Conservation (phyloP, 2,329 filamentous ascomycete genomes). For the Neopestalotiopsis sp. region DNA sequence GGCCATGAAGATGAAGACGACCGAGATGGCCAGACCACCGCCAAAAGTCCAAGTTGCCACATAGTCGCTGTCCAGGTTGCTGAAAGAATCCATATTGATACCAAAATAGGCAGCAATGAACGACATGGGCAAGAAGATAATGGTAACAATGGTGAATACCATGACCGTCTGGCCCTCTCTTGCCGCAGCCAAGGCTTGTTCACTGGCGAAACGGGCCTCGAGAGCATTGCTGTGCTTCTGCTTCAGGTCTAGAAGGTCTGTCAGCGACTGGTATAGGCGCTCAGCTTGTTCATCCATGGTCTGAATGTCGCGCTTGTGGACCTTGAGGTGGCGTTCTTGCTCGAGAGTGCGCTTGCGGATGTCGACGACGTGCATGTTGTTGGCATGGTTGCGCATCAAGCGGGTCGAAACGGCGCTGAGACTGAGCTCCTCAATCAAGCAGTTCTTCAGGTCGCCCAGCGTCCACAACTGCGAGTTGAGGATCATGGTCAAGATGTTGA, state of each 20-base stretch:
- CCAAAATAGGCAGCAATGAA: slow-evolving; percentile 45
- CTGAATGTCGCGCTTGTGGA: slow-evolving; percentile 63
- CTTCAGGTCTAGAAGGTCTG: slow-evolving; percentile 68
- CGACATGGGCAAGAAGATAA: slow-evolving; percentile 49
- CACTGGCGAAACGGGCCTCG: slow-evolving; percentile 65
- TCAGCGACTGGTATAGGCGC: slow-evolving; percentile 63
- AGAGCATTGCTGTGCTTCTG: slow-evolving; percentile 73
- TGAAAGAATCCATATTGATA: slow-evolving; percentile 53
- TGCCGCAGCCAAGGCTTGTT: slow-evolving; percentile 66
- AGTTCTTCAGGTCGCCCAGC: slow-evolving; percentile 49
- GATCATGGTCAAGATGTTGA: slow-evolving; percentile 64
- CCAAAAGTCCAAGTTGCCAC: slow-evolving; percentile 59
- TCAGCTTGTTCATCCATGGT: slow-evolving; percentile 68
- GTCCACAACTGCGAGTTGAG: slow-evolving; percentile 54
- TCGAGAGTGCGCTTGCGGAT: slow-evolving; percentile 60
- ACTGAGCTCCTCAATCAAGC: slow-evolving; percentile 42
- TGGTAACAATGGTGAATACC: slow-evolving; percentile 48
- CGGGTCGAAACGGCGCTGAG: slow-evolving; percentile 23
- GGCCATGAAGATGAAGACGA: slow-evolving; percentile 42
- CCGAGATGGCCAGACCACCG: slow-evolving; percentile 44
- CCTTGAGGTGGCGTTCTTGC: slow-evolving; percentile 61
- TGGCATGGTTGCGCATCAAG: slow-evolving; percentile 27
- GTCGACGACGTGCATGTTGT: slow-evolving; percentile 42
- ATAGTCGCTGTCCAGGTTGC: slow-evolving; percentile 48
- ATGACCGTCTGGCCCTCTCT: slow-evolving; percentile 50